phyloP scores from a whole-genome alignment of 306 rosid genomes.

The Vicia sativa region DNA sequence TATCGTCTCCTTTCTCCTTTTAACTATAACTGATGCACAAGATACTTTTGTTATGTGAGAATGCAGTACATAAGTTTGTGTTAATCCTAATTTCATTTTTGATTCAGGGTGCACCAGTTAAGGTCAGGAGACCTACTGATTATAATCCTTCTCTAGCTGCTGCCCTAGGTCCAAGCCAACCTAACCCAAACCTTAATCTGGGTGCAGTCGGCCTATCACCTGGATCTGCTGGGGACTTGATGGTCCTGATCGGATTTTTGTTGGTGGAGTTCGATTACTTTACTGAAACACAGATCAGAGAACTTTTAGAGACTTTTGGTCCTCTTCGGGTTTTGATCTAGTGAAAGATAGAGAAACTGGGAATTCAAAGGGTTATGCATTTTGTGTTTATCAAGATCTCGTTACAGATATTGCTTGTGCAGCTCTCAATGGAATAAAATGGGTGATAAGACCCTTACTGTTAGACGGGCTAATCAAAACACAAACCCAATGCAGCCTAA shows the following conservation, averaged over 20 bases:
- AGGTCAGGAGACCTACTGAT: slow-evolving; percentile 98
- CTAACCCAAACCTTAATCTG: slow-evolving; percentile 88
- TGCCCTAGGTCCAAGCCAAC: slow-evolving; percentile 97
- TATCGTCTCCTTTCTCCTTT: slow-evolving; percentile 29
- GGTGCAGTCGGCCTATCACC: slow-evolving; percentile 92
- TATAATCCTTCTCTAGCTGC: slow-evolving; percentile 98
- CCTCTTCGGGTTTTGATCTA: slow-evolving; percentile 93
- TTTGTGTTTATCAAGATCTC: slow-evolving; percentile 99
- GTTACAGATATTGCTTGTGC: slow-evolving; percentile 99
- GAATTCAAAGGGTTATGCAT: slow-evolving; percentile 96
- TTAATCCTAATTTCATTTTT: slow-evolving; percentile 16
- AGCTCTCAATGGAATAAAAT: slow-evolving; percentile 96
- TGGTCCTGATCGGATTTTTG: slow-evolving; percentile 99
- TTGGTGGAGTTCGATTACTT: slow-evolving; percentile 98
- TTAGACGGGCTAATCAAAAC: slow-evolving; percentile 98
- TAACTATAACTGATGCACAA: not conserved
- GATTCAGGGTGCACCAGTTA: slow-evolving; percentile 93
- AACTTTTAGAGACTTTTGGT: slow-evolving; percentile 94
- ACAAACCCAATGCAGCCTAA: slow-evolving; percentile 77
- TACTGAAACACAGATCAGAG: slow-evolving; percentile 92
- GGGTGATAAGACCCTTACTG: slow-evolving; percentile 99
- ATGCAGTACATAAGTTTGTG: not conserved
- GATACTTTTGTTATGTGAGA: not conserved
- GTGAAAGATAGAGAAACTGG: slow-evolving; percentile 99
- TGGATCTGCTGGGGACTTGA: slow-evolving; percentile 99